Evolutionary conservation across 2,329 filamentous ascomycete genomes (phyloP), one percentile per base, ranked within the genome.

Genomic region (Thelonectria olida): DNA sequence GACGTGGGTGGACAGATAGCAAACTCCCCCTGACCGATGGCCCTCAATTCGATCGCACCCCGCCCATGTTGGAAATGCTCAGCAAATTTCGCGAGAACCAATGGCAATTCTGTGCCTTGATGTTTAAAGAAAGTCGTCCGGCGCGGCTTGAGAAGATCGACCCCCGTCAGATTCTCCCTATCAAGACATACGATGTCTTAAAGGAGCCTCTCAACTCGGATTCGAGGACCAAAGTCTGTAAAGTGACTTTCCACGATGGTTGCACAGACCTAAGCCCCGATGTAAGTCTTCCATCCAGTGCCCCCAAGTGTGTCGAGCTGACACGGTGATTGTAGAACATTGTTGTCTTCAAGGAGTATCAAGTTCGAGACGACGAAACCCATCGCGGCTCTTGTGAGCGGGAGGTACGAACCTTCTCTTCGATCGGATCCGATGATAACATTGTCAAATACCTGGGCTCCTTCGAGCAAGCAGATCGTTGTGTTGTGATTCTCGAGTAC

Each of bases 261-360:
- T 67, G 58, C 17, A 52, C 38, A 7, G 54, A 58, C 19, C 17
- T 6, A 3, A 45, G 38, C 9, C 9, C 13, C 7, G 22, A 54
- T 1, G 63, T 48, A 31, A 28, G 52, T 54, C n/a, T 5, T 4
- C 12, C 5, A 12, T 10, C 19, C 6, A 12, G 19, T 20, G 6
- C 8, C 41, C n/a, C 17, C 8, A 7, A n/a, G 9, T 34, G 31
- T 34, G 12, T 34, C 31, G 15, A 17, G 15, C 45, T 57, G 19
- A 66, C 13, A 2, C 7, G 9, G 2, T 7, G 10, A 7, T n/a
- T 22, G 1, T 28, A 67, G 65, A 38, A 34, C 0, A 61, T 10
- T 5, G 23, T 67, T 15, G 50, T 65, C 2, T 61, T 67, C 6
- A 67, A 67, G 15, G 52, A 58, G n/a, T 67, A 61, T 8, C 20